Conservation (phyloP, 371 early-diverging fungal genomes). For the Lichtheimia hyalospora region DNA sequence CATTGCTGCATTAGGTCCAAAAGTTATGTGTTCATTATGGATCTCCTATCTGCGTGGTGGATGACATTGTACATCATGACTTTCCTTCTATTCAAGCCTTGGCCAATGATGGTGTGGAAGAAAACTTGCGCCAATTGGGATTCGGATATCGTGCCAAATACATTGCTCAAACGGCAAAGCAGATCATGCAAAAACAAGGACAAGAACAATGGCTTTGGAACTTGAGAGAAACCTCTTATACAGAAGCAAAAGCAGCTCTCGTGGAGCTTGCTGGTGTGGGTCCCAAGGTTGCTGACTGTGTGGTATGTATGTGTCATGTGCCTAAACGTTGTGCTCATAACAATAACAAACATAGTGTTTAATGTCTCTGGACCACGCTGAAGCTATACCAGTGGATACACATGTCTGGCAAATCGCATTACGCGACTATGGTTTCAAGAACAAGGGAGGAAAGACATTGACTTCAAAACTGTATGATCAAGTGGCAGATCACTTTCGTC, state of each 20-base stretch:
- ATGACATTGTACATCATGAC: slow-evolving; percentile 55
- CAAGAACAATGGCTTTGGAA: slow-evolving; percentile 61
- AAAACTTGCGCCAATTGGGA: slow-evolving; percentile 70
- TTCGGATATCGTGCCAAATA: slow-evolving; percentile 97
- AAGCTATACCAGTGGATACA: slow-evolving; percentile 94
- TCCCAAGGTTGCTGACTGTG: slow-evolving; percentile 98
- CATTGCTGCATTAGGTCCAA: slow-evolving; percentile 46
- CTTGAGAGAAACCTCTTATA: slow-evolving; percentile 55
- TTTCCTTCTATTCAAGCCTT: slow-evolving; percentile 71
- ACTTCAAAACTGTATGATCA: slow-evolving; percentile 66
- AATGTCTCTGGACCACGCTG: slow-evolving; percentile 78
- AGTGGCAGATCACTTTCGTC: slow-evolving; percentile 73
- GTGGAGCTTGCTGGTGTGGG: slow-evolving; percentile 75
- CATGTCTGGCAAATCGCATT: slow-evolving; percentile 91
- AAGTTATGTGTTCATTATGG: slow-evolving; percentile 73
- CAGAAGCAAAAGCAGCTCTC: slow-evolving; percentile 63
- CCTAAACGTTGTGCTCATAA: no score
- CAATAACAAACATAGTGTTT: slow-evolving; percentile 46
- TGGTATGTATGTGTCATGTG: slow-evolving; percentile 49
- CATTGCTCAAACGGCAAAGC: slow-evolving; percentile 69
- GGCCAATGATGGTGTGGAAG: slow-evolving; percentile 59
- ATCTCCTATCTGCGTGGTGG: slow-evolving; percentile 42
- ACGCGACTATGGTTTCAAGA: slow-evolving; percentile 73
- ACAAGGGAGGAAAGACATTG: slow-evolving; percentile 60
- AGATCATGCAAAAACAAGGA: slow-evolving; percentile 43